Evolutionary conservation across 192 early-diverging fungal genomes (phyloP).

Genomic region (Anaeromyces robustus): DNA sequence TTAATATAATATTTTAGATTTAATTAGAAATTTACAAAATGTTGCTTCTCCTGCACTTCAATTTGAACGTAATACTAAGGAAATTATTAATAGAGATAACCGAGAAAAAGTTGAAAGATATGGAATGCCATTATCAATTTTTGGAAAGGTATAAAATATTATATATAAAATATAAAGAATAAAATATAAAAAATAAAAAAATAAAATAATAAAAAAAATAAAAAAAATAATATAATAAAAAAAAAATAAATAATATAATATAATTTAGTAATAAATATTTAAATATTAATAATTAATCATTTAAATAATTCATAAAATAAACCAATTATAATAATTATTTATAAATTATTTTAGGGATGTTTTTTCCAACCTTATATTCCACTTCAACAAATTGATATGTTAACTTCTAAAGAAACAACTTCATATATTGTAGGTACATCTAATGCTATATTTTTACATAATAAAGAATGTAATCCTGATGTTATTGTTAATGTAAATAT

Average conservation of each 20-base stretch:
- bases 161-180: constrained; percentile 6
- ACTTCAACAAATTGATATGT: constrained; percentile 64
- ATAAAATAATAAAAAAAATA: no score
- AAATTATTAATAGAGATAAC: neutral
- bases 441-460: constrained; percentile 63
- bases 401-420: constrained; percentile 41
- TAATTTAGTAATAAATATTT: no score
- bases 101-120: constrained; percentile 12
- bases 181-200: neutral
- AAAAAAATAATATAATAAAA: no score
- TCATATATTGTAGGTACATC: constrained; percentile 63
- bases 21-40: constrained; percentile 26
- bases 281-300: no score
- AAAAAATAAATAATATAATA: no score
- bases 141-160: constrained; percentile 38
- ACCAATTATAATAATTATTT: no score
- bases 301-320: no score
- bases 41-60: constrained; percentile 26
- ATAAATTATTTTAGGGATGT: no score
- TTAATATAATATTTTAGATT: constrained; percentile 7
- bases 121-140: constrained; percentile 39
- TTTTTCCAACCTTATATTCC: constrained; percentile 76
- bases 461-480: constrained; percentile 53
- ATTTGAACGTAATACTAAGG: neutral
- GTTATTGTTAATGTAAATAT: constrained; percentile 55